Base-by-base conservation (phyloP, 257 asterid genomes). In the Orobanche coerulescens region DNA sequence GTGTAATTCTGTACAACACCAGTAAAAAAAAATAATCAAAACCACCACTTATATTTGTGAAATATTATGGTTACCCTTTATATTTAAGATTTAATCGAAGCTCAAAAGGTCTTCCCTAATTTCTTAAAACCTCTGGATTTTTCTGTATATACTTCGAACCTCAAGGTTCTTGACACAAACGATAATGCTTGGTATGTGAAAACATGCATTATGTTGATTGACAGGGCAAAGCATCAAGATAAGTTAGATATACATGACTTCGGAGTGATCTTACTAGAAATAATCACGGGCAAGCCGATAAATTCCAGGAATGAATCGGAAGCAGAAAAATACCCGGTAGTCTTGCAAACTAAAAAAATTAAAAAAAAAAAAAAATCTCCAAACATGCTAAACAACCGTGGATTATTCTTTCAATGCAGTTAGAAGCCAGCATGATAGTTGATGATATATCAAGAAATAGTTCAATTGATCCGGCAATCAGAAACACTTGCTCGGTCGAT, bases 241-340 rank as follows among this genome's bases (percentile, higher is more conserved):
- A 88, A 85, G 81, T 55, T 47, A 18, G 96, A 85, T 50, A 79
- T 84, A 11, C 81, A 85, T 36, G 94, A 84, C 70, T 85, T 88
- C 8, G 98, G 98, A 30, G 83, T 82, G 24, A 79, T 91, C 43
- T 68, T 91, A 60, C 81, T 88, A 62, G 94, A 91, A 82, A 64
- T 88, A 44, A 84, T 91, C 59, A 46, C 80, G 0, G 95, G 96
- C 55, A 85, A 68, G 73, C 76, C 76, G 7, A 64, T 84, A 67
- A 71, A 70, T 73, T 75, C 85, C 55, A 71, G 68, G 20, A 71
- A 63, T 15, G 94, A 75, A 48, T 73, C 76, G 22, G 79, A 76
- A 61, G 68, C 70, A 30, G 67, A 82, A 42, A 81, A 70, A 71
- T 69, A 84, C 58, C 83, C 83, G 95, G 98, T 88, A 79, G 26